Evolutionary conservation across 2,329 filamentous ascomycete species (phyloP).

Genomic region (Fusarium circinatum): DNA sequence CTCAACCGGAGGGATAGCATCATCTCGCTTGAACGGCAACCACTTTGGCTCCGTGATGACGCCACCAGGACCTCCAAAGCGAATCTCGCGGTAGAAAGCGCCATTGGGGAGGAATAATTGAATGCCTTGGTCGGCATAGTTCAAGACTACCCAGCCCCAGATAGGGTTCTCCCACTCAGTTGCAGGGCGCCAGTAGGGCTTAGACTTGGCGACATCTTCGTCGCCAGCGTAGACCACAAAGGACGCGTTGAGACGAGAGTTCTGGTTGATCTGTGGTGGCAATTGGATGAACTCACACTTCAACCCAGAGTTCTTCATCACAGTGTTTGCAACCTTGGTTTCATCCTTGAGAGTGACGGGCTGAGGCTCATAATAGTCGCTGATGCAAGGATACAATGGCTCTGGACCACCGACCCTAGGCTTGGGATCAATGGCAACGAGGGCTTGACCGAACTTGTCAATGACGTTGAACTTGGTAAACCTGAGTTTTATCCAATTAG

Average conservation of each 20-base stretch:
- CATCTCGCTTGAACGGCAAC: neutral
- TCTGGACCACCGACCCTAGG: neutral
- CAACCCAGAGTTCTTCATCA: neutral
- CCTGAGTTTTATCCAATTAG: neutral
- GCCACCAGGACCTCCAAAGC: neutral
- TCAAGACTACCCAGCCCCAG: neutral
- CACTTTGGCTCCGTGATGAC: neutral
- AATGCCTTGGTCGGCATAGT: neutral
- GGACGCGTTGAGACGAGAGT: neutral
- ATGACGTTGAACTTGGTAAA: neutral
- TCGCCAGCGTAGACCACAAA: neutral
- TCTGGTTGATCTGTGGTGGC: neutral
- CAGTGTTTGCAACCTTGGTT: neutral
- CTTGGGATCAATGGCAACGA: neutral
- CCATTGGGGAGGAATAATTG: neutral
- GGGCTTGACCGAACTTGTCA: neutral
- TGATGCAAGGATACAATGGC: neutral
- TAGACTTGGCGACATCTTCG: neutral
- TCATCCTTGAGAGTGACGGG: neutral
- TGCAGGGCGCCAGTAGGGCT: neutral
- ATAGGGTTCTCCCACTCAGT: neutral
- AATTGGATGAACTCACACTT: neutral
- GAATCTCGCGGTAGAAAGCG: neutral
- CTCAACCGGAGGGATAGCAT: neutral
- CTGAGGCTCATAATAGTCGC: neutral